phyloP scores from a whole-genome alignment of 352 stramenopile species.

The Globisporangium rhizosaccharum region DNA sequence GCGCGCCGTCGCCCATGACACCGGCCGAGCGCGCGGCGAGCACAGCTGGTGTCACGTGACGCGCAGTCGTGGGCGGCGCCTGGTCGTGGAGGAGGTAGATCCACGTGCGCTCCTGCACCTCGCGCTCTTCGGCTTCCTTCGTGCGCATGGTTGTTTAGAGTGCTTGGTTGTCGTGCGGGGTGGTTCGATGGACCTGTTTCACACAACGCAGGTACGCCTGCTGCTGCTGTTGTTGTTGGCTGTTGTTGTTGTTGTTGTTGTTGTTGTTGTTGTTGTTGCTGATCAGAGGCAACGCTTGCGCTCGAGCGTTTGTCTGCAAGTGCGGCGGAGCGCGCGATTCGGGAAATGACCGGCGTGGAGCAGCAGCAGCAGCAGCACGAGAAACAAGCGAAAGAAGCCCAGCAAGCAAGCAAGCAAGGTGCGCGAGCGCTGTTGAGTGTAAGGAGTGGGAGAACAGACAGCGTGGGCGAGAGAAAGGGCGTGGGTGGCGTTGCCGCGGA shows the following conservation, averaged over 20 bases:
- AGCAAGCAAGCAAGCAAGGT: not conserved
- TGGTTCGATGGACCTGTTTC: conserved; percentile 7
- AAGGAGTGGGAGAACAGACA: not conserved
- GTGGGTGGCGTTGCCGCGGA: not conserved
- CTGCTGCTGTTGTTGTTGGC: not conserved
- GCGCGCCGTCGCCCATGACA: conserved; percentile 7
- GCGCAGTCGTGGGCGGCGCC: conserved; percentile 7
- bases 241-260: not conserved
- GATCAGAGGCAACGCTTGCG: not conserved
- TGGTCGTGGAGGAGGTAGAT: conserved; percentile 19
- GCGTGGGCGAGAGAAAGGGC: not conserved
- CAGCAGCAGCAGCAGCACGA: not conserved
- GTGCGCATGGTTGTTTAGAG: conserved; percentile 10
- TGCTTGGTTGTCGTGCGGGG: not conserved
- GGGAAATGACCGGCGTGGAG: conserved; percentile 8
- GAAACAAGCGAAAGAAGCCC: conserved; percentile 4
- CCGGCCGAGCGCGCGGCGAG: conserved; percentile 10
- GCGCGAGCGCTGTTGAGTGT: conserved; percentile 6
- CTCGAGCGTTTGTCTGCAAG: not conserved
- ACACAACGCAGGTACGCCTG: not conserved
- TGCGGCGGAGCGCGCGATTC: conserved; percentile 8
- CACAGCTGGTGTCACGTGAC: conserved; percentile 13
- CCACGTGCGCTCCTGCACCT: conserved; percentile 15
- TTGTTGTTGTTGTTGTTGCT: not conserved
- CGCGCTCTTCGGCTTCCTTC: conserved; percentile 14